Evolutionary conservation across 2,329 filamentous ascomycete genomes (phyloP).

Genomic region (Elsinoe batatas): DNA sequence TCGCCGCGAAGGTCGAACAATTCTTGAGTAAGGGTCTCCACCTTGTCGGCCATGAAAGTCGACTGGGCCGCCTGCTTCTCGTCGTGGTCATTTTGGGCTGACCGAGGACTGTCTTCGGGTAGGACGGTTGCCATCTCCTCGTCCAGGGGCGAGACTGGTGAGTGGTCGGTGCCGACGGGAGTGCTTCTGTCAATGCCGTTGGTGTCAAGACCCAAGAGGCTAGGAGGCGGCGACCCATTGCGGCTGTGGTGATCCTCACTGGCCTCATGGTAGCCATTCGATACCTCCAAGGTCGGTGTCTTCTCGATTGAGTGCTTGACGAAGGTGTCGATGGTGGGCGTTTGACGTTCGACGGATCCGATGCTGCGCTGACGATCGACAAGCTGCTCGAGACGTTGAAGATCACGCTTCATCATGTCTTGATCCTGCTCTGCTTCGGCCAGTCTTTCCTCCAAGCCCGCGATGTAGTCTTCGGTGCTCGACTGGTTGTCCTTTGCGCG

Average conservation of each 20-base stretch:
- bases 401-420: conserved; percentile 93
- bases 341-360: conserved; percentile 35
- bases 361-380: conserved; percentile 91
- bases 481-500: conserved; percentile 83
- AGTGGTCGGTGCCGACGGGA: not conserved
- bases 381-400: conserved; percentile 87
- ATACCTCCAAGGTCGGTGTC: not conserved
- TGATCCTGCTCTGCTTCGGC: conserved; percentile 93
- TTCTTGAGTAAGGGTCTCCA: conserved; percentile 84
- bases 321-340: conserved; percentile 1
- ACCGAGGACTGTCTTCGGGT: conserved; percentile 2
- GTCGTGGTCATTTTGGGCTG: not conserved
- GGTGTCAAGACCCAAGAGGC: not conserved
- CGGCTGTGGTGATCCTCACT: not conserved
- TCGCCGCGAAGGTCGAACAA: conserved; percentile 82
- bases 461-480: conserved; percentile 91
- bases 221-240: not conserved
- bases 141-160: conserved; percentile 6
- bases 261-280: not conserved
- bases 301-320: not conserved
- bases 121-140: not conserved
- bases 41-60: conserved; percentile 81
- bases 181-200: not conserved
- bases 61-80: conserved; percentile 52
- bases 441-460: conserved; percentile 85